A percentile compares a stretch with the other conserved stretches of the same genome.
phyloP scores from a whole-genome alignment of 1,284 basidiomycete genomes.

The Moesziomyces aphidis region DNA sequence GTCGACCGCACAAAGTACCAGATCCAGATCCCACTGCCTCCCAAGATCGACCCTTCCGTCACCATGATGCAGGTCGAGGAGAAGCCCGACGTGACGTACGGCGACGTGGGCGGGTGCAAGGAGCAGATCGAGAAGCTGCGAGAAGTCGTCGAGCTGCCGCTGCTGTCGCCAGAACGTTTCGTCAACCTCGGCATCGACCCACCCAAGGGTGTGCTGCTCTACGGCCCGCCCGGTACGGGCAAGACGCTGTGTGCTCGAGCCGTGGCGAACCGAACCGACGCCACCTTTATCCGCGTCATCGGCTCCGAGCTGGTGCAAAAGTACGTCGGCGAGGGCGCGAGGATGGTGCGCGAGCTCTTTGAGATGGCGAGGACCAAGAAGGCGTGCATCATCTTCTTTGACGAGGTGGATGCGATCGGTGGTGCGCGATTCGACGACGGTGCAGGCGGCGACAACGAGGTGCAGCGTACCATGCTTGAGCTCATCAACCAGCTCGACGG shows the following conservation, averaged over 20 bases:
- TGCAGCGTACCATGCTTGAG: constrained; percentile 99
- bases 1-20: constrained; percentile 97
- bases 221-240: constrained; percentile 94
- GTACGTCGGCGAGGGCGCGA: constrained; percentile 98
- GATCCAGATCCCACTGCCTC: constrained; percentile 99
- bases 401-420: constrained; percentile 97
- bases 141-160: constrained; percentile 98
- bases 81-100: constrained; percentile 98
- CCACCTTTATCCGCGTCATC: constrained; percentile 98
- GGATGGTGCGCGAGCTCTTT: constrained; percentile 98
- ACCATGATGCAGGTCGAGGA: constrained; percentile 99
- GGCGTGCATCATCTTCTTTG: constrained; percentile 99
- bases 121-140: constrained; percentile 99
- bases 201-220: constrained; percentile 96
- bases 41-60: constrained; percentile 98
- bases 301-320: constrained; percentile 99
- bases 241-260: constrained; percentile 98
- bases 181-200: constrained; percentile 99
- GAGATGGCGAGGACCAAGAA: constrained; percentile 99
- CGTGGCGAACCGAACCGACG: constrained; percentile 98
- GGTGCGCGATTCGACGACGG: constrained; percentile 99
- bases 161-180: constrained; percentile 90
- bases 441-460: constrained; percentile 98
- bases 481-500: constrained; percentile 98
- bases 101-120: constrained; percentile 98